phyloP scores from a whole-genome alignment of 139 green algal species.

The Picochlorum sp. region DNA sequence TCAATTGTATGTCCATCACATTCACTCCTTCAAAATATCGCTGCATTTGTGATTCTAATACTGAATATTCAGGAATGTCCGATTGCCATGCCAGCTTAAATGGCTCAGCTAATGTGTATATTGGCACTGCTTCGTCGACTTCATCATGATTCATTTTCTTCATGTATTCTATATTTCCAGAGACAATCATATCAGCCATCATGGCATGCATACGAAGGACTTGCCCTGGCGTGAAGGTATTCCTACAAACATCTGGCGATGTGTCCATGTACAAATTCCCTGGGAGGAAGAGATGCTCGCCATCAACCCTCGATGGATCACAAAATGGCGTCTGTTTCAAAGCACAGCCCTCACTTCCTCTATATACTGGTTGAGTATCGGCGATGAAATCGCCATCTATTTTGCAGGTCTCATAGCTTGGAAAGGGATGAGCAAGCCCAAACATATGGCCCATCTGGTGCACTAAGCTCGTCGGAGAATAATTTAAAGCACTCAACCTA shows the following conservation, averaged over 20 bases:
- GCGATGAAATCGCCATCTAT: conserved; percentile 16
- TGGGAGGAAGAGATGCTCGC: not conserved
- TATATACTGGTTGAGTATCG: conserved; percentile 19
- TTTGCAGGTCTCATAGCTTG: conserved; percentile 15
- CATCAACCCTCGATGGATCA: conserved; percentile 8
- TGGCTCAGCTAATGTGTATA: not conserved
- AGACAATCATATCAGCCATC: not conserved
- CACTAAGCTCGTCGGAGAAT: conserved; percentile 17
- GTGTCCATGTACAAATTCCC: conserved; percentile 9
- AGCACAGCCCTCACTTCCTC: conserved; percentile 11
- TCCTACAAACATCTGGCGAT: conserved; percentile 14
- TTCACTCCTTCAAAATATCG: too few relatives aligned
- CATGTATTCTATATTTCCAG: not conserved
- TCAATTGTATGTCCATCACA: too few relatives aligned
- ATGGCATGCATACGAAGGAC: conserved; percentile 19
- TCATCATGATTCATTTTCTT: not conserved
- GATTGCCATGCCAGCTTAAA: too few relatives aligned
- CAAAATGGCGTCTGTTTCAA: conserved; percentile 11
- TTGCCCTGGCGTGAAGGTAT: conserved; percentile 17
- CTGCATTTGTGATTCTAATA: too few relatives aligned
- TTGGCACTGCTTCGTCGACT: not conserved
- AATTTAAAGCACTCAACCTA: conserved; percentile 13
- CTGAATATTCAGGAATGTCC: too few relatives aligned
- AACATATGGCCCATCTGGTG: conserved; percentile 30
- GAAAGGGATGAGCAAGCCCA: conserved; percentile 28